Base-by-base conservation (phyloP, 1,139 yeast species). In the Hyphopichia buzzinii region DNA sequence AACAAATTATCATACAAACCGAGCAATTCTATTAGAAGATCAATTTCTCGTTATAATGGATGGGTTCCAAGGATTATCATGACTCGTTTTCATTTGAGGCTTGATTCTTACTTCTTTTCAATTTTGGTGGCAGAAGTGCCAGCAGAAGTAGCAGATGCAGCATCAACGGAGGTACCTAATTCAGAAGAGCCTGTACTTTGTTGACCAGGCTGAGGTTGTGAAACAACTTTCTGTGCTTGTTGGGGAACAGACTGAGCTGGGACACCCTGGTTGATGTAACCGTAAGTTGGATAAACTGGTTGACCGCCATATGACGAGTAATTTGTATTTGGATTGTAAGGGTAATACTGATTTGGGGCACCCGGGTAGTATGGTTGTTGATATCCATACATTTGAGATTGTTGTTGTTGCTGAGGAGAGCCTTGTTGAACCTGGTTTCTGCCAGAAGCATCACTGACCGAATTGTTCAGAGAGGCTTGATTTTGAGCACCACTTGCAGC, bases 241-340 rank as follows among this genome's bases (percentile, higher is more conserved):
- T 42, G 48, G 19, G 46, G 40, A 31, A 39, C 37, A 23, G 39
- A 43, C 19, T 42, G 49, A n/a, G n/a, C n/a, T 8, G 41, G 49
- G 8, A 36, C 35, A 19, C 45, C 49, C 14, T 40, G 47, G 31
- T 45, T 46, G 15, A 42, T 38, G 26, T 46, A 54, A n/a, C 55
- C 50, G 33, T 54, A 54, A 14, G 46, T 39, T 14, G 49, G 52
- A 39, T 57, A 57, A 35, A 52, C 40, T 15, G 58, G 59, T 43
- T 57, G 63, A 23, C 48, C 46, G 33, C 48, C 47, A 38, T 58
- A 57, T n/a, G 50, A 43, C 33, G 59, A 52, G 37, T 52, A 51
- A 39, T 46, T 49, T 27, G 46, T 40, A 27, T 40, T 45, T 5
- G 53, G 57, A 39, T 52, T 50, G 41, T 51, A 50, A 21, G 54